Percentiles rank a stretch among this genome's conserved stretches.
Evolutionary conservation across 371 early-diverging fungal genomes (phyloP).

Genomic region (Parasitella parasitica): DNA sequence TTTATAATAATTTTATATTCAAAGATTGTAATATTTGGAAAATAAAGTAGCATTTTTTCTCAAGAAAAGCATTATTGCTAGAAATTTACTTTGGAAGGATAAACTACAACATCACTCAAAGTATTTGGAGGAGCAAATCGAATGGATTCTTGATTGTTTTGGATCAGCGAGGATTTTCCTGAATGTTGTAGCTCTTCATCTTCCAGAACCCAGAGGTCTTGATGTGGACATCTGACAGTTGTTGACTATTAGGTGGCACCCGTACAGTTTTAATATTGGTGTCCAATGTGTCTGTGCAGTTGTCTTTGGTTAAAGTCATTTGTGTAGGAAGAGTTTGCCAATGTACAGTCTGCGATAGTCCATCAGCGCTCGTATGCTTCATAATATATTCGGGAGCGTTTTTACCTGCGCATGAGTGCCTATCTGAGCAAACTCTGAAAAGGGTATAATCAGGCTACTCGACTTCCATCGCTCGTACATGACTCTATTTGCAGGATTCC

Average conservation of each 20-base stretch:
- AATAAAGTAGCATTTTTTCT: background rate
- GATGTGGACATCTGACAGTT: conserved; percentile 16
- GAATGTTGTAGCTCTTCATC: conserved; percentile 12
- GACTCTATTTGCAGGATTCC: conserved; percentile 25
- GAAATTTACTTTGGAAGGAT: no score
- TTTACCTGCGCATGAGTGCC: conserved; percentile 34
- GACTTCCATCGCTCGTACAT: conserved; percentile 37
- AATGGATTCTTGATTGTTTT: no score
- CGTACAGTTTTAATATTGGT: background rate
- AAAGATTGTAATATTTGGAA: background rate
- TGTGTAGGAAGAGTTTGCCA: conserved; percentile 36
- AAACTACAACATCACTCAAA: no score
- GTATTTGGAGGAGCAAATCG: no score
- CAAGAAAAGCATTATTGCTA: no score
- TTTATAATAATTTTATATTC: background rate
- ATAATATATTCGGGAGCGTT: no score
- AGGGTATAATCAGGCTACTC: conserved; percentile 32
- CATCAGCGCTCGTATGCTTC: background rate
- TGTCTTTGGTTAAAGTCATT: conserved; percentile 13
- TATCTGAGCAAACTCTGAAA: conserved; percentile 27
- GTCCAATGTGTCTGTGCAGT: background rate
- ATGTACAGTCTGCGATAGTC: conserved; percentile 27
- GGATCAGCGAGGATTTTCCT: background rate
- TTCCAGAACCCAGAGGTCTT: conserved; percentile 21
- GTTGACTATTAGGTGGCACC: conserved; percentile 1